Base-by-base conservation (phyloP, 1,284 basidiomycete species). In the Erythrobasidium hasegawianum region DNA sequence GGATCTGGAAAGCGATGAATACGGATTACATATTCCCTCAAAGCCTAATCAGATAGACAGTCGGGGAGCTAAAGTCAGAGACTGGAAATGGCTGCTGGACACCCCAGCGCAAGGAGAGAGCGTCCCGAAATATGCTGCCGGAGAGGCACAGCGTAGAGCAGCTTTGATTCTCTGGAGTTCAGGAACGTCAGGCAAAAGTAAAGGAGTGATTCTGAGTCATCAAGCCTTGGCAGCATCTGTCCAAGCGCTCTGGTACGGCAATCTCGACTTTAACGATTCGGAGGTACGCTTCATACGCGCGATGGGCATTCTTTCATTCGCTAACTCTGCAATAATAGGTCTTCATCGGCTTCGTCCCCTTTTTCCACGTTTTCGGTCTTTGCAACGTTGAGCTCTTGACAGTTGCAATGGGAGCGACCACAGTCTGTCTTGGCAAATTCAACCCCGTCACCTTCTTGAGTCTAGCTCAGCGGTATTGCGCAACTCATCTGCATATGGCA, bases 401-500 rank as follows among this genome's bases (percentile, higher is more conserved):
- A 0, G 68, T 77, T 1, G 72, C 75, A 1, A 68, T 76, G 29
- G 78, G 78, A 8, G 77, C 76, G 0, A 77, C 75, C 0, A 72
- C 76, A n/a, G 70, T 77, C 57, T 69, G 76, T 29, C 71, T 77
- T 7, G 65, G 69, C 52, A 77, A 76, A 68, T 79, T 79, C 68
- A 76, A 78, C 57, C 75, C 78, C 0, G 71, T 69, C 18, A 67
- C 72, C 56, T 79, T 76, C 69, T 73, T 79, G 22, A 57, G 70
- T 14, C 71, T 77, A 33, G 71, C 75, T 11, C 72, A 76, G 40
- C 72, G 73, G 14, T 73, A 76, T 43, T 71, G 74, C 10, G 75
- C 75, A 1, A 79, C 78, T 0, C 75, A 75, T 60, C 70, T 76
- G 13, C 77, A 79, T 65, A 77, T 79, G 59, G 77, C 77, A 0